Percentiles rank a stretch among this genome's conserved stretches.
phyloP scores from a whole-genome alignment of 371 early-diverging fungal species.

The Entomophthora muscae region DNA sequence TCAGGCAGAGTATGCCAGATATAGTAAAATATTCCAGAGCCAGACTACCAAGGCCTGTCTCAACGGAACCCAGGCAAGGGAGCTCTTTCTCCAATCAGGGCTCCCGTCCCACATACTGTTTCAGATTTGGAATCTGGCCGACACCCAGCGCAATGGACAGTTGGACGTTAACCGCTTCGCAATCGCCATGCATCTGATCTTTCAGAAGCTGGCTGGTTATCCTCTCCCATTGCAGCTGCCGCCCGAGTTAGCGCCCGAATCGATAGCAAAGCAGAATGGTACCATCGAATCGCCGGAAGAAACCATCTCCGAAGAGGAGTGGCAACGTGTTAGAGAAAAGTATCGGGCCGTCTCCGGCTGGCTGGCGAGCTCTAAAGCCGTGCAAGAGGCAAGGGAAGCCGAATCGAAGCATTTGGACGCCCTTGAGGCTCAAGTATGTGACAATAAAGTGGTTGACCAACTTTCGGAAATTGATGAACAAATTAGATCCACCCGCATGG shows the following conservation, averaged over 20 bases:
- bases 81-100: neutral
- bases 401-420: neutral
- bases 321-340: neutral
- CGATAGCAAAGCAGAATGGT: neutral
- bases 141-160: slow-evolving; percentile 41
- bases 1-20: neutral
- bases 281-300: neutral
- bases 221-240: slow-evolving; percentile 38
- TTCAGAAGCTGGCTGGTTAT: slow-evolving; percentile 41
- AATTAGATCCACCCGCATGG: neutral
- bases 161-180: slow-evolving; percentile 54
- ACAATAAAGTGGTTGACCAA: neutral
- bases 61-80: neutral
- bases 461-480: neutral
- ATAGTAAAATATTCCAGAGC: neutral
- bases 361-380: neutral
- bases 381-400: neutral
- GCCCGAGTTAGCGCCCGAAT: slow-evolving; percentile 10
- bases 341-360: neutral
- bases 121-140: slow-evolving; percentile 36
- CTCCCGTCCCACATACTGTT: neutral
- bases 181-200: slow-evolving; percentile 67
- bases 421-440: neutral
- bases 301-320: neutral
- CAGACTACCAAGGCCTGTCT: neutral